A percentile compares a stretch with the other conserved stretches of the same genome.
Conservation (phyloP, 2,329 filamentous ascomycete genomes). For the Aaosphaeria arxii region DNA sequence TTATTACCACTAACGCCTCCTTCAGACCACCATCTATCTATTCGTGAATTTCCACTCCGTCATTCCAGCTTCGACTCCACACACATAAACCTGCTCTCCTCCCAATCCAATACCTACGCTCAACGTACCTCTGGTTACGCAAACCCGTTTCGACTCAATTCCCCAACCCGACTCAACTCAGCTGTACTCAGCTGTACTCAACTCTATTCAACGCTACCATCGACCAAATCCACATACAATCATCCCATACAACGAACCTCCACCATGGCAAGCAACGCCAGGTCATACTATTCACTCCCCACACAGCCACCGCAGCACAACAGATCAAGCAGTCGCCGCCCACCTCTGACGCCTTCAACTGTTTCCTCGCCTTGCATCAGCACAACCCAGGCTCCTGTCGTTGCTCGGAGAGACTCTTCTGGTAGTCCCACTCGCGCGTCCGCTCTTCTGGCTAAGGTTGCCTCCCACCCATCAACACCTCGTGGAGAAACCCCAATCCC, state of each 20-base stretch:
- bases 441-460: slow-evolving; percentile 42
- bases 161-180: no score
- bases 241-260: slow-evolving; percentile 9
- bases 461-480: slow-evolving; percentile 40
- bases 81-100: neutral
- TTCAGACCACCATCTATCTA: slow-evolving; percentile 5
- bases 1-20: neutral
- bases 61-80: neutral
- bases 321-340: slow-evolving; percentile 38
- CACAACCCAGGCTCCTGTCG: slow-evolving; percentile 34
- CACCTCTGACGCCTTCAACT: slow-evolving; percentile 45
- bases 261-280: slow-evolving; percentile 33
- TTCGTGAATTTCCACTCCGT: slow-evolving; percentile 2
- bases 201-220: no score
- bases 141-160: no score
- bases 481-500: slow-evolving; percentile 31
- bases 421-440: slow-evolving; percentile 42
- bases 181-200: no score
- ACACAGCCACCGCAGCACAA: slow-evolving; percentile 32
- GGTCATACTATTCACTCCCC: slow-evolving; percentile 39
- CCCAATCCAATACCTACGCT: slow-evolving; percentile 1
- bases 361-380: slow-evolving; percentile 45
- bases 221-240: no score
- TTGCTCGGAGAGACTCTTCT: slow-evolving; percentile 40
- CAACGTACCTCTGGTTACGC: no score